Percentiles rank a stretch among this genome's conserved stretches.
Evolutionary conservation across 805 yeast genomes (phyloP).

Genomic region (Zygoascus biomembranicola): DNA sequence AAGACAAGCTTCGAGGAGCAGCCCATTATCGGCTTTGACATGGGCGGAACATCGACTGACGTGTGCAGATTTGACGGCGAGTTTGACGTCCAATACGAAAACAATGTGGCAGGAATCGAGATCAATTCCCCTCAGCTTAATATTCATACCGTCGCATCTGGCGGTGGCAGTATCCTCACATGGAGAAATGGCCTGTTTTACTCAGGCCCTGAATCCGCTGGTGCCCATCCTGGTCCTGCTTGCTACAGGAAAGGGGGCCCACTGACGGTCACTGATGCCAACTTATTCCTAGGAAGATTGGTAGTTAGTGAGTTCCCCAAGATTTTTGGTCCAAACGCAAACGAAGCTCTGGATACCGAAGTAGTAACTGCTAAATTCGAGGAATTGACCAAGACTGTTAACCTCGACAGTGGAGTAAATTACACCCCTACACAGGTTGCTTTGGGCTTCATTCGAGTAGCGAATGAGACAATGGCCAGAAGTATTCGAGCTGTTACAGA

Average conservation of each 20-base stretch:
- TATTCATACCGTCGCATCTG: conserved; percentile 75
- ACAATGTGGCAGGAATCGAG: conserved; percentile 70
- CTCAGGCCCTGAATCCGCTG: conserved; percentile 81
- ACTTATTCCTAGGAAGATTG: conserved; percentile 60
- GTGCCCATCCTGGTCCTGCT: conserved; percentile 85
- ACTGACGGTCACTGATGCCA: conserved; percentile 78
- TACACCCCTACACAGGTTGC: conserved; percentile 63
- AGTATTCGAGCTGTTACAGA: conserved; percentile 79
- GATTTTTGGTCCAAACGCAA: conserved; percentile 72
- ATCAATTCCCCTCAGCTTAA: conserved; percentile 77
- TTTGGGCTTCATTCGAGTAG: conserved; percentile 70
- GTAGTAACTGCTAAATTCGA: conserved; percentile 42
- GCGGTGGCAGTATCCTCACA: conserved; percentile 63
- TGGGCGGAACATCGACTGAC: conserved; percentile 89
- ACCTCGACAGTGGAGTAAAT: conserved; percentile 36
- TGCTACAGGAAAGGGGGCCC: conserved; percentile 82
- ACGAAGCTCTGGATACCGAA: conserved; percentile 55
- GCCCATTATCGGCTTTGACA: conserved; percentile 74
- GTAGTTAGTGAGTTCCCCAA: conserved; percentile 68
- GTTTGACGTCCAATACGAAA: conserved; percentile 68
- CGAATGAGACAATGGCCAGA: conserved; percentile 79
- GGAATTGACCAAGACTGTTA: conserved; percentile 48
- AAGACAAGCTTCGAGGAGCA: conserved; percentile 58
- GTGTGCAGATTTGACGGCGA: conserved; percentile 65
- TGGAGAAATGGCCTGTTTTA: conserved; percentile 64